Base-by-base conservation (phyloP, 331 rosid genomes). In the Telfairia occidentalis region DNA sequence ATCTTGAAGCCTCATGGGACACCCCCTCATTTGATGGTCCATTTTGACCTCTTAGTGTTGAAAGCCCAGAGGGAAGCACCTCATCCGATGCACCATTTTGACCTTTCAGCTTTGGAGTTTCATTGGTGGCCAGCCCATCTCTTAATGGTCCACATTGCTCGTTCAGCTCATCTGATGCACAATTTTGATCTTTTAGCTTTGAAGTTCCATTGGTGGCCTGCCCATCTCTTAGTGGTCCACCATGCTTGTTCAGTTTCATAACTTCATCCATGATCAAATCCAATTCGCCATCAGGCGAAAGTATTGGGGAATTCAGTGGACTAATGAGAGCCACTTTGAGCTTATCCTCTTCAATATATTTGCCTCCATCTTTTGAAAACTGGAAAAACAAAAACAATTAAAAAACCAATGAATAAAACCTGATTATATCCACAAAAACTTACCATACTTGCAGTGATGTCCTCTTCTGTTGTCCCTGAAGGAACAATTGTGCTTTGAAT, bases 381-480 rank as follows among this genome's bases (percentile, higher is more conserved):
- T 95, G 85, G 65, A 71, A 86, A 78, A 42, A 54, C 53, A 70
- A 29, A 54, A 82, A 80, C 80, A 76, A 35, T 40, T 75, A 37
- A 55, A 75, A 72, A 78, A 32, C 76, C 65, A 48, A 76, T 77
- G 30, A 57, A 82, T 16, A 66, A 57, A 78, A 18, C 55, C 34
- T 55, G 32, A 45, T 32, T 9, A 37, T 61, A 60, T 45, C 73
- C 73, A 49, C 26, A 77, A 59, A 79, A 64, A 77, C 85, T 79
- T 84, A 95, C 99, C 90, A 85, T 82, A 89, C 84, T 83, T 72
- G 96, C 76, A n/a, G 91, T 89, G 82, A 92, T 83, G 61, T 95
- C 88, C 78, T 85, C 87, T 60, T 82, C 80, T 24, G 84, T 78
- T 79, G 92, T 92, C 77, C 78, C 88, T 34, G 71, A 80, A 57